Conservation (phyloP, 306 rosid species). For the Vigna angularis region DNA sequence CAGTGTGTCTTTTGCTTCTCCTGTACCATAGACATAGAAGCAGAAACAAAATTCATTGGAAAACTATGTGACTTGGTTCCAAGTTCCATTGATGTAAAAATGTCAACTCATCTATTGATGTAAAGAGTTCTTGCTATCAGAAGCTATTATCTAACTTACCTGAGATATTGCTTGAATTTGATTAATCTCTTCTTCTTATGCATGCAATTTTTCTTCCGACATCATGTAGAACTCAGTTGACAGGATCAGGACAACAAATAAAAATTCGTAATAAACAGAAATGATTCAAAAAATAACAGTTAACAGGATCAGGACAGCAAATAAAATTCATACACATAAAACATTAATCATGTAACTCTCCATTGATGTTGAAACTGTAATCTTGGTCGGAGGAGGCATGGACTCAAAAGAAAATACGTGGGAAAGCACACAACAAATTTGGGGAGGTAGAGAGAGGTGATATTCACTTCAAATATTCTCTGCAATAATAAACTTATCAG, state of each 20-base stretch:
- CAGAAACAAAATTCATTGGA: not conserved
- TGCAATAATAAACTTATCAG: too few relatives aligned
- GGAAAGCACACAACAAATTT: too few relatives aligned
- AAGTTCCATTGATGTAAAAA: conserved; percentile 3
- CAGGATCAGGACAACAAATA: conserved; percentile 37
- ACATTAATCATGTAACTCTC: too few relatives aligned
- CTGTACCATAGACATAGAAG: not conserved
- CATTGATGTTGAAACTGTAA: too few relatives aligned
- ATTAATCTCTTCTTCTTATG: conserved; percentile 64
- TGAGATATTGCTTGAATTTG: conserved; percentile 64
- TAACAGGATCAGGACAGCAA: too few relatives aligned
- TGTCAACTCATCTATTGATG: too few relatives aligned
- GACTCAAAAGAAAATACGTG: too few relatives aligned
- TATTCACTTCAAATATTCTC: too few relatives aligned
- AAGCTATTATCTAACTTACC: conserved; percentile 45
- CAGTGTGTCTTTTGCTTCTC: not conserved
- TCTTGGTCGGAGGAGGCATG: too few relatives aligned
- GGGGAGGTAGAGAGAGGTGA: too few relatives aligned
- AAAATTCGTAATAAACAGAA: conserved; percentile 21
- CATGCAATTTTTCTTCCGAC: conserved; percentile 65
- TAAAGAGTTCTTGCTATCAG: not conserved
- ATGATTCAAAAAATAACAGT: conserved; percentile 20
- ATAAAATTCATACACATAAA: too few relatives aligned
- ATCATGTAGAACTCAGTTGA: conserved; percentile 59
- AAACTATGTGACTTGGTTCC: conserved; percentile 2